Conservation (phyloP, 192 early-diverging fungal genomes). For the Jimgerdemannia lactiflua region DNA sequence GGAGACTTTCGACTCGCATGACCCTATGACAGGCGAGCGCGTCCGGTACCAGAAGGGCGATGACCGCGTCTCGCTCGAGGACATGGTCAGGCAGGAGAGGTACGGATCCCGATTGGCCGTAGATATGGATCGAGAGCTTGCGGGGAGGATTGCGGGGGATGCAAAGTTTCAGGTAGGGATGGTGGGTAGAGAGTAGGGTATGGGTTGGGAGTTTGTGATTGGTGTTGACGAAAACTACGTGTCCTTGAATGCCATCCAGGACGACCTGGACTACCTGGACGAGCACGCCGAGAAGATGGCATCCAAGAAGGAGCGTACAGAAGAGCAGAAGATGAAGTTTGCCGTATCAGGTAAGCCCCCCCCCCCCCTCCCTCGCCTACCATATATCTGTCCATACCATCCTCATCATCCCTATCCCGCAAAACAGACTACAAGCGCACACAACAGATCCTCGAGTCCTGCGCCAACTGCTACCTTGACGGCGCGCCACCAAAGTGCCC, state of each 20-base stretch:
- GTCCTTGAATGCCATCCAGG: constrained; percentile 22
- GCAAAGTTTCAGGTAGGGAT: constrained; percentile 48
- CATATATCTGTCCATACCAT: neutral
- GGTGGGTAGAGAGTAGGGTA: constrained; percentile 23
- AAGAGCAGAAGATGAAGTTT: constrained; percentile 61
- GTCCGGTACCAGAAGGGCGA: constrained; percentile 59
- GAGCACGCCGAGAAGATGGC: constrained; percentile 81
- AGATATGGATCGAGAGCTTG: constrained; percentile 66
- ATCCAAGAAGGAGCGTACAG: constrained; percentile 52
- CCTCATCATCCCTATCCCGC: neutral
- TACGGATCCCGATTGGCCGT: constrained; percentile 34
- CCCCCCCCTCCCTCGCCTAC: neutral
- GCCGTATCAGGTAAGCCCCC: constrained; percentile 51
- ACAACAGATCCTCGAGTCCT: constrained; percentile 66
- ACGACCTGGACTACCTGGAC: constrained; percentile 91
- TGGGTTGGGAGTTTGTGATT: constrained; percentile 12
- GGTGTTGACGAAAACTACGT: no score
- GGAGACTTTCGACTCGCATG: constrained; percentile 52
- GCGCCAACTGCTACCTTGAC: constrained; percentile 76
- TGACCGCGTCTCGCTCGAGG: constrained; percentile 48
- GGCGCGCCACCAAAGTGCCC: constrained; percentile 60
- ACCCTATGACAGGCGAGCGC: constrained; percentile 57
- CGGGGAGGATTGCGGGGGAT: constrained; percentile 67
- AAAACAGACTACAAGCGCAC: constrained; percentile 63
- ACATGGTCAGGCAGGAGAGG: constrained; percentile 71